Evolutionary conservation across 176 grass and related monocot species (phyloP).

Genomic region (Oryza meyeriana): DNA sequence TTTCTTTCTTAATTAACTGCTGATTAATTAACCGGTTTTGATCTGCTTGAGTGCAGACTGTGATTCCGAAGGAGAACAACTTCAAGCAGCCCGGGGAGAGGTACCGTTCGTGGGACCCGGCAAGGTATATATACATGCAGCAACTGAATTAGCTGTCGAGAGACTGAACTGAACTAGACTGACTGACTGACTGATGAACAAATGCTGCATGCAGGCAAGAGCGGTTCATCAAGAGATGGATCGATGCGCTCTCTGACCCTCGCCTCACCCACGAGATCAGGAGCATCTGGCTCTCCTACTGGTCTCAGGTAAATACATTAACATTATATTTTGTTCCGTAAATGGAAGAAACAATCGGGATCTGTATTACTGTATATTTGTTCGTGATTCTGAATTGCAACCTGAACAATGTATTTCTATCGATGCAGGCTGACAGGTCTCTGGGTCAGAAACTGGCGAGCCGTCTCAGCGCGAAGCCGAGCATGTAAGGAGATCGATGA

Average conservation of each 20-base stretch:
- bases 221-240: constrained; percentile 82
- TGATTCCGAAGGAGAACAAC: constrained; percentile 95
- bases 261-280: constrained; percentile 91
- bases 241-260: constrained; percentile 82
- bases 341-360: neutral
- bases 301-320: constrained; percentile 65
- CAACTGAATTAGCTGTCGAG: neutral
- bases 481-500: constrained; percentile 53
- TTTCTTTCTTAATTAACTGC: neutral
- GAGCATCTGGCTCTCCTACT: constrained; percentile 90
- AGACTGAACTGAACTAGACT: neutral
- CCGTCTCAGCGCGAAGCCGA: constrained; percentile 74
- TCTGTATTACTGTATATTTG: neutral
- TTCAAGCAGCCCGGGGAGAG: constrained; percentile 99
- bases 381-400: neutral
- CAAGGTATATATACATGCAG: constrained; percentile 40
- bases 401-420: neutral
- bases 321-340: neutral
- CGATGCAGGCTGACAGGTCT: constrained; percentile 73
- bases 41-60: constrained; percentile 22
- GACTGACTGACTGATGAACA: neutral
- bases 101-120: constrained; percentile 69
- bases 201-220: constrained; percentile 56
- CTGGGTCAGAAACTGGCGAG: constrained; percentile 84
- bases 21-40: neutral